A percentile compares a stretch with the other conserved stretches of the same genome.
phyloP scores from a whole-genome alignment of 805 yeast genomes.

The Dipodascus albidus region DNA sequence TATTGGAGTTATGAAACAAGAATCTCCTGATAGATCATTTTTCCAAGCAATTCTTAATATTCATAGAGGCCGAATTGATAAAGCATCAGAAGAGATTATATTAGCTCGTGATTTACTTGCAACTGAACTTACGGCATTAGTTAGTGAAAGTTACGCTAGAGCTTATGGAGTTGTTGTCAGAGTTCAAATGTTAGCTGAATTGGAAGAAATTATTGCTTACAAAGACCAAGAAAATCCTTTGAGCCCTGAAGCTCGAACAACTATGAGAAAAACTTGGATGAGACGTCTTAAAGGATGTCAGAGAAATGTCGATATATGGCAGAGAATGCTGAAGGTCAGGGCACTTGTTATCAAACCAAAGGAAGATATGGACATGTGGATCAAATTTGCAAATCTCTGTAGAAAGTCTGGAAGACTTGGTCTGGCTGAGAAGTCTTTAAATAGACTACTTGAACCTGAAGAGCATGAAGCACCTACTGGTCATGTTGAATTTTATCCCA shows the following conservation, averaged over 20 bases:
- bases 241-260: slow-evolving; percentile 64
- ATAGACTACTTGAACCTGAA: slow-evolving; percentile 65
- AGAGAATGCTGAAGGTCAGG: slow-evolving; percentile 82
- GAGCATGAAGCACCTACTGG: slow-evolving; percentile 45
- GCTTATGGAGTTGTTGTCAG: slow-evolving; percentile 95
- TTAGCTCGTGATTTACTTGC: slow-evolving; percentile 82
- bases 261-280: slow-evolving; percentile 88
- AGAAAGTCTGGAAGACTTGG: slow-evolving; percentile 89
- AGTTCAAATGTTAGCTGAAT: slow-evolving; percentile 92
- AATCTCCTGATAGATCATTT: slow-evolving; percentile 90
- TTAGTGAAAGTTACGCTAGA: slow-evolving; percentile 90
- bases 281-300: slow-evolving; percentile 88
- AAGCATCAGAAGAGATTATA: slow-evolving; percentile 66
- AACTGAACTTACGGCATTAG: slow-evolving; percentile 88
- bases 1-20: slow-evolving; percentile 78
- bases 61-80: slow-evolving; percentile 76
- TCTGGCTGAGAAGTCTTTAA: slow-evolving; percentile 83
- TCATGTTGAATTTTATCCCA: slow-evolving; percentile 61
- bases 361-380: slow-evolving; percentile 97
- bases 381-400: slow-evolving; percentile 91
- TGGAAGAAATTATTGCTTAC: slow-evolving; percentile 88
- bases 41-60: slow-evolving; percentile 82
- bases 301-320: slow-evolving; percentile 98
- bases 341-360: slow-evolving; percentile 90
- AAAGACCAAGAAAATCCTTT: slow-evolving; percentile 58